phyloP scores from a whole-genome alignment of 208 protist species.

The Acanthamoeba lenticulata region DNA sequence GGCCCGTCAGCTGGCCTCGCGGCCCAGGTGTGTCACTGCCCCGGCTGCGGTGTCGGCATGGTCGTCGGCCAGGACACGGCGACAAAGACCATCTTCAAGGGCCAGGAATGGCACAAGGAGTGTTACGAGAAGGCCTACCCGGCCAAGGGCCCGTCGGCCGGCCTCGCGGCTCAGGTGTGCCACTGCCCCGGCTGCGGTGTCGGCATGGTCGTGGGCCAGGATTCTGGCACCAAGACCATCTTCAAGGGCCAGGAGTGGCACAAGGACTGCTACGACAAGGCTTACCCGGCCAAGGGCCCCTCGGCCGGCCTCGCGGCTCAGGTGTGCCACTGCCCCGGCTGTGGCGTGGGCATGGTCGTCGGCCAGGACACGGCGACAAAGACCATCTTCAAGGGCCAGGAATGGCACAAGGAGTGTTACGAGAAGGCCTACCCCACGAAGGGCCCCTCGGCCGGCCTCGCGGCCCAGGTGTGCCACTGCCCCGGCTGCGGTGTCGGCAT shows the following conservation, averaged over 20 bases:
- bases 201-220: neutral
- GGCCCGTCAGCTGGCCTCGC: neutral
- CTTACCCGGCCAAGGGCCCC: neutral
- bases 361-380: neutral
- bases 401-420: conserved; percentile 56
- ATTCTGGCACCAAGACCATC: neutral
- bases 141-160: neutral
- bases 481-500: neutral
- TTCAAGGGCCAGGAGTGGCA: conserved; percentile 29
- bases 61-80: conserved; percentile 42
- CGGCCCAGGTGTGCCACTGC: neutral
- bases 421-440: neutral
- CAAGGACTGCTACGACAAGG: conserved; percentile 38
- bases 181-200: neutral
- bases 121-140: conserved; percentile 41
- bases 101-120: conserved; percentile 55
- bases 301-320: conserved; percentile 9
- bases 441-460: conserved; percentile 20
- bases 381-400: neutral
- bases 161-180: neutral
- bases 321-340: conserved; percentile 23
- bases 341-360: neutral
- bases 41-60: neutral
- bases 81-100: neutral
- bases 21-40: neutral